Conservation (phyloP, 768 basidiomycete genomes). For the Leccinum broughii region DNA sequence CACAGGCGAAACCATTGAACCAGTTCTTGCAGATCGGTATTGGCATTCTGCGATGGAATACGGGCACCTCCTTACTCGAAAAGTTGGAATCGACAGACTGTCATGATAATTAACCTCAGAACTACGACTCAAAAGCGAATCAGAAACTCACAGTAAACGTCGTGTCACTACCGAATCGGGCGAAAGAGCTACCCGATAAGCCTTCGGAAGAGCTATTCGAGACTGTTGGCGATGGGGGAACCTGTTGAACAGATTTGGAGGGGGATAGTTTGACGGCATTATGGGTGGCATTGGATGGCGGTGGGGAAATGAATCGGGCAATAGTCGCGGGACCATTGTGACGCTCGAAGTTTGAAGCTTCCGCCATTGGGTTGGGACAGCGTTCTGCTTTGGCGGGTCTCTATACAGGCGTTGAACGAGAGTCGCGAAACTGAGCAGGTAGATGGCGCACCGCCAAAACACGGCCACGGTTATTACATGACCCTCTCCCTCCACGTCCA, state of each 20-base stretch:
- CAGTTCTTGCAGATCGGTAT: conserved; percentile 9
- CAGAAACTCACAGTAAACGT: conserved; percentile 19
- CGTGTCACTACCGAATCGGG: conserved; percentile 18
- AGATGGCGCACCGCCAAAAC: conserved; percentile 4
- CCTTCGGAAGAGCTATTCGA: conserved; percentile 22
- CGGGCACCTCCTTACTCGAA: conserved; percentile 1
- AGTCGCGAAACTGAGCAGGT: not conserved
- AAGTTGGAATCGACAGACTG: conserved; percentile 23
- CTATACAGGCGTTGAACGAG: conserved; percentile 5
- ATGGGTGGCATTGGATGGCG: not conserved
- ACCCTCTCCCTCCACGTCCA: not conserved
- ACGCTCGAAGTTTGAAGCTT: conserved; percentile 2
- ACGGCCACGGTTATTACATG: not conserved
- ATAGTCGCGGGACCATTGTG: conserved; percentile 2
- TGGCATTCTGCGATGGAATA: not conserved
- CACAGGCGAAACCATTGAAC: not conserved
- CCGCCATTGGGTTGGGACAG: not conserved
- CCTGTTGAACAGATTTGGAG: not conserved
- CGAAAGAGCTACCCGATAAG: conserved; percentile 13
- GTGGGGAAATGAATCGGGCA: conserved; percentile 10
- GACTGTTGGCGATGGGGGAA: conserved; percentile 17
- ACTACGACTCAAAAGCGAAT: not conserved
- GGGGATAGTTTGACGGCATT: conserved; percentile 15
- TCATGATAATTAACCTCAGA: not conserved
- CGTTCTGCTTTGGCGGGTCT: not conserved